These are phyloP conservation scores for Lophiostoma macrostomum DNA, from an alignment of 495 filamentous ascomycete genomes.

Conservation along the genomic window DNA sequence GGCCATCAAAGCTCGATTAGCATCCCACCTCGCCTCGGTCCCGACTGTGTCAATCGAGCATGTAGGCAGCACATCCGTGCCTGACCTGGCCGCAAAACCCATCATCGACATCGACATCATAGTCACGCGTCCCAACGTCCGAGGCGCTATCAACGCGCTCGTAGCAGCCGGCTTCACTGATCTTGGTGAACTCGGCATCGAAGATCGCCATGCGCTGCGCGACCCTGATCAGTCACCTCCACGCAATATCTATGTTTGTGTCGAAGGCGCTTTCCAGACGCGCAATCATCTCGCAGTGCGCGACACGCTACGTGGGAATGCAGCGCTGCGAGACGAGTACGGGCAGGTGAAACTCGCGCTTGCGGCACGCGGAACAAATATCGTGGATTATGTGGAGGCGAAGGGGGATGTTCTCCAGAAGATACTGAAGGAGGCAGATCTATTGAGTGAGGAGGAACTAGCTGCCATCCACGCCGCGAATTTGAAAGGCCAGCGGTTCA, in stretches of 20 bases:
- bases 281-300: conserved; percentile 32
- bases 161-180: conserved; percentile 18
- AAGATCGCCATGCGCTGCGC: conserved; percentile 24
- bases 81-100: conserved; percentile 34
- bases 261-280: conserved; percentile 22
- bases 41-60: conserved; percentile 33
- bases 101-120: conserved; percentile 40
- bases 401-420: conserved; percentile 24
- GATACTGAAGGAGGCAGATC: conserved; percentile 21
- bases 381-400: conserved; percentile 23
- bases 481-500: conserved; percentile 6
- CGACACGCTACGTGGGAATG: conserved; percentile 22
- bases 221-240: conserved; percentile 14
- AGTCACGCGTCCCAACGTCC: conserved; percentile 10
- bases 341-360: conserved; percentile 24
- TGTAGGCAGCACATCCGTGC: conserved; percentile 39
- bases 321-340: conserved; percentile 30
- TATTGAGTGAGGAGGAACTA: conserved; percentile 23
- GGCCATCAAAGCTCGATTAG: conserved; percentile 18
- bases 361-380: conserved; percentile 1
- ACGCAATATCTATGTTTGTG: conserved; percentile 29
- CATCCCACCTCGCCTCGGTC: conserved; percentile 8
- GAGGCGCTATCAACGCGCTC: conserved; percentile 15
- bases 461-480: conserved; percentile 10
- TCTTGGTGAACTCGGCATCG: conserved; percentile 28